These are phyloP conservation scores for Marchantia polymorpha DNA, from an alignment of 225 moss, liverwort and hornwort genomes.

Conservation along the genomic window DNA sequence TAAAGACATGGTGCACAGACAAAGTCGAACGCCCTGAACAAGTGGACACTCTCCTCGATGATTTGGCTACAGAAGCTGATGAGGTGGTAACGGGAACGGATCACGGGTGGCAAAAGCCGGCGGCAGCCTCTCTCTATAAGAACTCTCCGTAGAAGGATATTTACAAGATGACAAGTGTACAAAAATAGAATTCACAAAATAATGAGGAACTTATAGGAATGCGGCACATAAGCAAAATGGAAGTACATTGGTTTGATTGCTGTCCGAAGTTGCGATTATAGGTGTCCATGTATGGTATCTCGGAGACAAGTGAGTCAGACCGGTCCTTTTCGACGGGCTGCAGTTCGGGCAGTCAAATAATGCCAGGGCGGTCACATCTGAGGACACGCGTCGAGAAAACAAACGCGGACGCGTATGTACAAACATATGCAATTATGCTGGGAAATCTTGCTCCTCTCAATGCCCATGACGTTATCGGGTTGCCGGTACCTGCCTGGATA, in stretches of 20 bases:
- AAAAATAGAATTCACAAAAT: not conserved
- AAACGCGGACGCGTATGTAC: not conserved
- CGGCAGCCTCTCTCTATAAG: not conserved
- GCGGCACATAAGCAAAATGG: not conserved
- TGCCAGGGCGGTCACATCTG: not conserved
- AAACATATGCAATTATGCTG: not conserved
- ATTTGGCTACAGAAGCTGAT: not conserved
- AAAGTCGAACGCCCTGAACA: not conserved
- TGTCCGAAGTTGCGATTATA: not conserved
- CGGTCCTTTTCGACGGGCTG: not conserved
- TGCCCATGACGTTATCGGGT: not conserved
- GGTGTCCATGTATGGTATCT: constrained; percentile 3
- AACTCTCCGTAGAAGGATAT: not conserved
- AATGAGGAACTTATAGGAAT: not conserved
- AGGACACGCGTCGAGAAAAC: not conserved
- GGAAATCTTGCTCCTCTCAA: not conserved
- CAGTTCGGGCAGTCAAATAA: not conserved
- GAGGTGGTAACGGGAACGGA: too few relatives aligned
- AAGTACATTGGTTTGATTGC: constrained; percentile 7
- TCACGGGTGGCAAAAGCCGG: not conserved
- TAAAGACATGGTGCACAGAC: not conserved
- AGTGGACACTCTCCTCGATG: not conserved
- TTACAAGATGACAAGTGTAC: not conserved
- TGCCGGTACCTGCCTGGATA: not conserved
- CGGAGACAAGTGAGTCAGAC: not conserved